Percentiles rank a stretch among this genome's conserved stretches.
These are phyloP conservation scores for Protomyces arabidopsidicola DNA, from an alignment of 1,139 yeast genomes.

Conservation along the genomic window DNA sequence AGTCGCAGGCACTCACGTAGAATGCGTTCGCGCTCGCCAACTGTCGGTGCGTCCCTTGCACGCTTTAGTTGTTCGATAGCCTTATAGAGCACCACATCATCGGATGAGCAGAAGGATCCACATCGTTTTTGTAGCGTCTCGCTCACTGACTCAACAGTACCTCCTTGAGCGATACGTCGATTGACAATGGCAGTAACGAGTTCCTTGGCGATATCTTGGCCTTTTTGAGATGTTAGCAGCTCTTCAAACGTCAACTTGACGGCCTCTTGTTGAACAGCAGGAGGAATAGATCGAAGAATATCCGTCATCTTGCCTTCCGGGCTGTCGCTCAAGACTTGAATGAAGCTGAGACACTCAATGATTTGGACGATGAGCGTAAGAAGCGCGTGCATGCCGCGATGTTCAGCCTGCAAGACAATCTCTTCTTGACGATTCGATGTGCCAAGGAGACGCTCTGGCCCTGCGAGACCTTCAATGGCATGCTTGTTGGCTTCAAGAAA, in stretches of 20 bases:
- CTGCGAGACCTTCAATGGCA: slow-evolving; percentile 44
- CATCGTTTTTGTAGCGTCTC: slow-evolving; percentile 85
- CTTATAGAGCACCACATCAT: slow-evolving; percentile 87
- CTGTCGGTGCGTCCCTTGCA: slow-evolving; percentile 54
- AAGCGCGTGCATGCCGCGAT: slow-evolving; percentile 76
- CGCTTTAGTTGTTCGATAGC: slow-evolving; percentile 87
- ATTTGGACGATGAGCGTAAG: slow-evolving; percentile 69
- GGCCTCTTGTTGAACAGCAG: slow-evolving; percentile 63
- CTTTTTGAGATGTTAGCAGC: slow-evolving; percentile 60
- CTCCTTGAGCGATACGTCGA: slow-evolving; percentile 84
- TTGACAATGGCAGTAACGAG: slow-evolving; percentile 83
- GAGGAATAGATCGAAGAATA: slow-evolving; percentile 62
- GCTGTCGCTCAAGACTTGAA: slow-evolving; percentile 77
- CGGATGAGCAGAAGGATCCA: slow-evolving; percentile 90
- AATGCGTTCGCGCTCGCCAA: slow-evolving; percentile 67
- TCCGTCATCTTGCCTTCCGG: slow-evolving; percentile 50
- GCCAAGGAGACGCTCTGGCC: slow-evolving; percentile 37
- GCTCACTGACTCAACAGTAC: slow-evolving; percentile 85
- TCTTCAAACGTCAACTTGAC: slow-evolving; percentile 66
- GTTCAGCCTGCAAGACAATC: slow-evolving; percentile 83
- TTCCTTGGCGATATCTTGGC: slow-evolving; percentile 75
- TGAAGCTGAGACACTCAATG: slow-evolving; percentile 84
- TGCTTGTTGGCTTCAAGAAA: slow-evolving; percentile 43
- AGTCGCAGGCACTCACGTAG: slow-evolving; percentile 69
- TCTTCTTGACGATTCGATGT: slow-evolving; percentile 43